A percentile compares a stretch with the other conserved stretches of the same genome.
Conservation (phyloP, 164 flowering plant genomes). For the Sextonia rubra region DNA sequence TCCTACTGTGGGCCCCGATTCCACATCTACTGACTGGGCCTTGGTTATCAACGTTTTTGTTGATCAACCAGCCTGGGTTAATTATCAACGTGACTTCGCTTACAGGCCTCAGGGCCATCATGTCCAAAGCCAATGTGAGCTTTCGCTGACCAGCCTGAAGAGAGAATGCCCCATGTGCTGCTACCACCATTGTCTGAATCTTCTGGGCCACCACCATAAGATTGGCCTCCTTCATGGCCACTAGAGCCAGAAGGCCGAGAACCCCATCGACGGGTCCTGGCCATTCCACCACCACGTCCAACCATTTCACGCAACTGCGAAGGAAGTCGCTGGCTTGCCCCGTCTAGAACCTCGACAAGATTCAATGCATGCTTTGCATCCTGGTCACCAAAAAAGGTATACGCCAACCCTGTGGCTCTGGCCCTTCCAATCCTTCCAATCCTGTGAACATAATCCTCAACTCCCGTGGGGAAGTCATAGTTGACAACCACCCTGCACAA, state of each 20-base stretch:
- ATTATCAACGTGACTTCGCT: no score
- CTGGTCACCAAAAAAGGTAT: constrained; percentile 77
- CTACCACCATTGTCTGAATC: constrained; percentile 41
- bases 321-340: constrained; percentile 79
- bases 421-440: constrained; percentile 96
- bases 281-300: constrained; percentile 63
- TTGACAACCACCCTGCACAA: constrained; percentile 75
- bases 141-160: constrained; percentile 34
- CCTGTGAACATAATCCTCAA: constrained; percentile 92
- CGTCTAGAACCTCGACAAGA: constrained; percentile 77
- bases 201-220: constrained; percentile 28
- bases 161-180: constrained; percentile 31
- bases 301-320: constrained; percentile 68
- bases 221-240: constrained; percentile 42
- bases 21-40: not conserved
- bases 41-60: no score
- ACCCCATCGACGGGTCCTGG: constrained; percentile 46
- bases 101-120: no score
- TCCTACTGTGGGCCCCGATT: not conserved
- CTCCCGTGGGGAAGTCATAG: constrained; percentile 88
- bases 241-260: constrained; percentile 28
- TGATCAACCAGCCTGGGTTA: no score
- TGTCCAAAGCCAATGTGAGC: no score
- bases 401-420: constrained; percentile 82
- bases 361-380: constrained; percentile 74